These are phyloP conservation scores for Lactarius indigo DNA, from an alignment of 768 basidiomycete species.

Conservation along the genomic window DNA sequence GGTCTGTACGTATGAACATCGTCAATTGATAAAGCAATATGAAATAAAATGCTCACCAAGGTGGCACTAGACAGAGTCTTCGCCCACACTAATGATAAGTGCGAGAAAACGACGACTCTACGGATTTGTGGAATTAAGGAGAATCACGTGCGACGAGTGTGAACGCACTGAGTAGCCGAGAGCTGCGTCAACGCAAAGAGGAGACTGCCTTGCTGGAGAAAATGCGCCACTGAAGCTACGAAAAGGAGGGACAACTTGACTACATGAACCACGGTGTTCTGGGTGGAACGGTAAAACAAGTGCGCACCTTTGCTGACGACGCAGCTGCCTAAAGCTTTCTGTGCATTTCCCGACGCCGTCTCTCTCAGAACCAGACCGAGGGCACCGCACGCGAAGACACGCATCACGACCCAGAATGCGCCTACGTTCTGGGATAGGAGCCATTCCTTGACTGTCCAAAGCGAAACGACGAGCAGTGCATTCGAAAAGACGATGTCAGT, in stretches of 20 bases:
- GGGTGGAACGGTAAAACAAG: background rate
- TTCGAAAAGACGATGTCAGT: conserved; percentile 55
- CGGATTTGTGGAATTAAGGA: conserved; percentile 10
- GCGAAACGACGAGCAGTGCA: conserved; percentile 56
- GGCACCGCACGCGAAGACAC: conserved; percentile 70
- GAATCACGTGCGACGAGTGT: background rate
- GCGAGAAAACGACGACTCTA: conserved; percentile 67
- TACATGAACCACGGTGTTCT: background rate
- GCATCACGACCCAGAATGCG: conserved; percentile 73
- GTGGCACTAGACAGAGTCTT: conserved; percentile 47
- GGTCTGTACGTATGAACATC: conserved; percentile 36
- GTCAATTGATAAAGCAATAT: conserved; percentile 8
- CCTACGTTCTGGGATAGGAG: conserved; percentile 63
- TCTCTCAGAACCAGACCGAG: conserved; percentile 62
- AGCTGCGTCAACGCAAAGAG: conserved; percentile 67
- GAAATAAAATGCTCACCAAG: conserved; percentile 38
- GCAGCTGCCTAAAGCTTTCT: conserved; percentile 51
- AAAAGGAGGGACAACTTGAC: conserved; percentile 68
- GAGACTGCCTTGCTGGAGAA: conserved; percentile 64
- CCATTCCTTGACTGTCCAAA: conserved; percentile 65
- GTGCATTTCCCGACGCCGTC: conserved; percentile 48
- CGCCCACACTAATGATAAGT: conserved; percentile 69
- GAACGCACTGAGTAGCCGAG: conserved; percentile 58
- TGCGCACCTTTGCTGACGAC: conserved; percentile 36
- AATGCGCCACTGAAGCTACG: conserved; percentile 60